Evolutionary conservation across 2,329 filamentous ascomycete genomes (phyloP), one percentile per base, ranked within the genome.

Genomic region (Esteya vermicola): DNA sequence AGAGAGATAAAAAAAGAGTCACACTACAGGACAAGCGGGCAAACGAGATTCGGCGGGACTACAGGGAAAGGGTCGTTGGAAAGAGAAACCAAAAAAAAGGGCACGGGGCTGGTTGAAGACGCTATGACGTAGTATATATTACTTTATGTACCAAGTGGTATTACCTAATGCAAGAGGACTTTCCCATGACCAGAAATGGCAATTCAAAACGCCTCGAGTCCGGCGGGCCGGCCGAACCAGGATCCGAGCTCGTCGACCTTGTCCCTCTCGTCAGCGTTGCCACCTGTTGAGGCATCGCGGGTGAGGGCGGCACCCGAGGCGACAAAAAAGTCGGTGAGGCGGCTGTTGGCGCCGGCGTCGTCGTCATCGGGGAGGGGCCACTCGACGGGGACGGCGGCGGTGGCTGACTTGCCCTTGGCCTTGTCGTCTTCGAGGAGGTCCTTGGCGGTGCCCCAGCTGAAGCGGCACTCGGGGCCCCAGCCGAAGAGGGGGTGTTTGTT

Each of bases 401-500:
- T 40, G n/a, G n/a, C n/a, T n/a, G n/a, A n/a, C 12, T 38, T 41
- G 33, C n/a, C 6, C 23, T 18, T 14, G 26, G 35, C 18, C 13
- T 19, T 10, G 16, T 82, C 85, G n/a, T 67, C 63, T 49, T 95
- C 88, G 4, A 98, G 63, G 75, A 96, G 73, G 53, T 96, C 88
- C 62, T 93, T 95, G 2, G 83, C 83, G 1, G 91, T 96, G 0
- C 82, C 83, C 91, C 91, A 98, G 54, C 86, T 94, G 54, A 95
- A 96, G 5, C 91, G 71, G 56, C 85, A 93, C 60, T 96, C 88
- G 20, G 73, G 73, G 0, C 89, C 88, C 89, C 91, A 98, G 13
- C 91, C 91, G 63, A 96, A 98, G 2, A 96, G 62, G 3, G 85
- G 84, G 54, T 98, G 80, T 78, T 95, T 89, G 48, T 89, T 91